Evolutionary conservation across 495 filamentous ascomycete genomes (phyloP), one percentile per base, ranked within the genome.

Genomic region (Jackrogersella minutella): DNA sequence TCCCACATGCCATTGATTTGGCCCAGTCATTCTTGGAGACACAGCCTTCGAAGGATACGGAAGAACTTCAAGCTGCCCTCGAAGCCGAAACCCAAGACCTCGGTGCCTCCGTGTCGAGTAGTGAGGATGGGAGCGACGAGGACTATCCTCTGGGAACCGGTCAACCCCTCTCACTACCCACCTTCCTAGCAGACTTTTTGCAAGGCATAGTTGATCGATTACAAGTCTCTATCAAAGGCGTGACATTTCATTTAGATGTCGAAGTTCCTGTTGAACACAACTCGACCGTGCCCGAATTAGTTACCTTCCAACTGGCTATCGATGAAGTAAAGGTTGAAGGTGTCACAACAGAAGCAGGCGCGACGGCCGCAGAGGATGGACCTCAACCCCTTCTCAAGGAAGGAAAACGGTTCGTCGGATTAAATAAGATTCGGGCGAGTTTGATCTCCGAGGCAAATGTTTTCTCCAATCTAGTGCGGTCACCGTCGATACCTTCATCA

Each of bases 21-120:
- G 94, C 94, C 3, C 84, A 93, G 74, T 96, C 91, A 0, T 97
- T 97, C 76, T 81, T 98, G 11, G 84, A 92, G 65, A 85, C 91
- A 1, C 91, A 97, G 66, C 90, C 93, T 39, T 72, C 72, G 9
- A 85, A 90, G 56, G 91, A 95, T 71, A 90, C 87, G 66, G 84
- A 84, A 31, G 85, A 92, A 74, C 79, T 98, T 26, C 86, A 95
- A 76, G 87, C 90, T 53, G 91, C 90, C 4, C 80, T 97, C 14
- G 81, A 87, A 21, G 82, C 85, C 4, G 83, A 91, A 60, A 88
- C 87, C 5, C 86, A 88, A 47, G 87, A 90, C 28, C 69, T 89
- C n/a, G 79, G 83, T 7, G 79, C 83, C 0, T 86, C 85, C 7
- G 69, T 83, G 19, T 73, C 81, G 10, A 67, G 79, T 22, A 85